phyloP scores from a whole-genome alignment of 2,329 filamentous ascomycete genomes.

The Leptographium radiaticola region DNA sequence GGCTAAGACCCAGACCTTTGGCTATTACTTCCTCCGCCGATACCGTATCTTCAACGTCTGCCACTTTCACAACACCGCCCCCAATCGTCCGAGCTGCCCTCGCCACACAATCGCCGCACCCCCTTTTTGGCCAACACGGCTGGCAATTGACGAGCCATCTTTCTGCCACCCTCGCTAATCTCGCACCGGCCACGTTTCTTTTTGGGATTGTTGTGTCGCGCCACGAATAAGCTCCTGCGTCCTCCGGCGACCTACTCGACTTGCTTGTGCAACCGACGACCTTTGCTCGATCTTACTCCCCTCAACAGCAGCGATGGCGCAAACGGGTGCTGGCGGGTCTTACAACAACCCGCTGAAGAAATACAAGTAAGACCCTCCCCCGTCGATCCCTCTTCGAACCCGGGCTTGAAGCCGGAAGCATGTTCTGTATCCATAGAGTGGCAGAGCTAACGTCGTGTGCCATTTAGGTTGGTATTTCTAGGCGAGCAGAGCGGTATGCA shows the following conservation, averaged over 20 bases:
- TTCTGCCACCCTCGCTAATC: background rate
- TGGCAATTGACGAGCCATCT: background rate
- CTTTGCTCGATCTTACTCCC: background rate
- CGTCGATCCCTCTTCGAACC: background rate
- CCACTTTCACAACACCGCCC: background rate
- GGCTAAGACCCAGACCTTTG: background rate
- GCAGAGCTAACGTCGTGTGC: slow-evolving; percentile 3
- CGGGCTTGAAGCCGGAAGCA: background rate
- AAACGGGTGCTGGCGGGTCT: slow-evolving; percentile 57
- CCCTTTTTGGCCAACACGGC: background rate
- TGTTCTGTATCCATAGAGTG: background rate
- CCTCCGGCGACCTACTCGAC: background rate
- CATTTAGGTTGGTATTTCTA: slow-evolving; percentile 75
- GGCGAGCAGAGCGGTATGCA: slow-evolving; percentile 89
- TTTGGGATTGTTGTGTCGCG: background rate
- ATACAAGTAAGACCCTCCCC: slow-evolving; percentile 64
- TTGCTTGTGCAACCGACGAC: background rate
- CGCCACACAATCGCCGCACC: background rate
- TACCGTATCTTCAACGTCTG: background rate
- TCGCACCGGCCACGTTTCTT: background rate
- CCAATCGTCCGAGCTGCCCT: background rate
- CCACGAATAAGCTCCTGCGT: background rate
- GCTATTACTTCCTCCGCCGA: background rate
- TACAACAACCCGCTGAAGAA: slow-evolving; percentile 99
- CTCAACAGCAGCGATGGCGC: slow-evolving; percentile 52